Evolutionary conservation across 148 eudicot genomes (phyloP), one percentile per base, ranked within the genome.

Genomic region (Oxyria digyna): DNA sequence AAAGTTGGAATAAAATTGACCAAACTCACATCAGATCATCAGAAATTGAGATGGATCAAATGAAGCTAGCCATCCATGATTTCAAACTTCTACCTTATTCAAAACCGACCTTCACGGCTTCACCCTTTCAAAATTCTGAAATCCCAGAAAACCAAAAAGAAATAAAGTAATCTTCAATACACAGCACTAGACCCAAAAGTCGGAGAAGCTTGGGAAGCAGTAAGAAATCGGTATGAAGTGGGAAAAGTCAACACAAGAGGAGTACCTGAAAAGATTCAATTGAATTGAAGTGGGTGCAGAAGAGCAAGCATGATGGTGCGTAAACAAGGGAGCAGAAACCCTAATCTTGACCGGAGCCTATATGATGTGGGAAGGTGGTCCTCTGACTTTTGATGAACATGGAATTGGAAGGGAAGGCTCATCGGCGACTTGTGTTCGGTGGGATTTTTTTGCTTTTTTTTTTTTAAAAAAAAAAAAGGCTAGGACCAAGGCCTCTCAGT

Each of bases 21-120:
- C 63, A 74, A 68, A 2, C 75, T 74, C 83, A 80, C 84, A 76
- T 74, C 59, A 78, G 74, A 78, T 82, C 74, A 72, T 67, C 42
- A 33, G 69, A 71, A 15, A 15, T 20, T 18, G 49, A 46, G 52
- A 18, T 24, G 31, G 6, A 8, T 54, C 82, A 79, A 72, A 66
- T 67, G 66, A 76, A 82, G 70, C 37, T 59, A 59, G 18, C 37
- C 65, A 59, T 59, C 9, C 18, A 37, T 13, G 65, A 59, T 27
- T 18, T 31, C n/a, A 57, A 14, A 27, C 84, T 80, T 62, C 84
- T 83, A 72, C 73, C 85, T 78, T 81, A 74, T 73, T 79, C 54
- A 54, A 40, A 48, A 70, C 73, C 79, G 43, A 62, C 42, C 69
- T 75, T 78, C 76, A 62, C 67, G 57, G 41, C 69, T 75, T 78